phyloP scores from a whole-genome alignment of 768 basidiomycete genomes.

The Amanita subjunquillea region DNA sequence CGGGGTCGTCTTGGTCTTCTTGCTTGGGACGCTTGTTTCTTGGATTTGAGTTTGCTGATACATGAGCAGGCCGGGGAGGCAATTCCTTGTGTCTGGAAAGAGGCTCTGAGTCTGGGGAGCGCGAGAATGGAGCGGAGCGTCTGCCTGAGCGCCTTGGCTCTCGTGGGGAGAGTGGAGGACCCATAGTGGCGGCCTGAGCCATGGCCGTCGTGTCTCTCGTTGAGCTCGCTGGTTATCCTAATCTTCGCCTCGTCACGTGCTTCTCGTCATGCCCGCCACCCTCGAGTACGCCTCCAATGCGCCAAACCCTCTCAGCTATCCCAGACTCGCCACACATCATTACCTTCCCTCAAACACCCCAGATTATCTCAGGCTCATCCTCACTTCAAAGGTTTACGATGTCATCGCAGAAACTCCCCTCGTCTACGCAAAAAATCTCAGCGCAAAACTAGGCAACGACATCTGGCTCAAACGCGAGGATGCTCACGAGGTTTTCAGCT shows the following conservation, averaged over 20 bases:
- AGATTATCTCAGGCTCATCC: conserved; percentile 82
- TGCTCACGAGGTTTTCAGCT: conserved; percentile 94
- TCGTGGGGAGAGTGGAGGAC: conserved; percentile 66
- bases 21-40: conserved; percentile 59
- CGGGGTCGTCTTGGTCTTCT: conserved; percentile 59
- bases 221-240: conserved; percentile 3
- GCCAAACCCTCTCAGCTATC: conserved; percentile 56
- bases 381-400: conserved; percentile 87
- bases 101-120: conserved; percentile 65
- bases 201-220: conserved; percentile 18
- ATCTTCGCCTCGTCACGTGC: conserved; percentile 5
- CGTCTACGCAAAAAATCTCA: conserved; percentile 78
- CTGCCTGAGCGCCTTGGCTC: conserved; percentile 73
- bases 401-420: conserved; percentile 86
- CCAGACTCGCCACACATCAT: conserved; percentile 56
- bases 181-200: conserved; percentile 65
- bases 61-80: conserved; percentile 29
- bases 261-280: conserved; percentile 20
- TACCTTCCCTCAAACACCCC: conserved; percentile 60
- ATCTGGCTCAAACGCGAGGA: conserved; percentile 98
- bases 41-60: conserved; percentile 27
- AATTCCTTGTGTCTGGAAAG: conserved; percentile 39
- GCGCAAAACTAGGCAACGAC: conserved; percentile 79
- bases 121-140: conserved; percentile 62
- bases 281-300: conserved; percentile 62